Conservation (phyloP, 2,329 filamentous ascomycete genomes). For the Cladophialophora immunda region DNA sequence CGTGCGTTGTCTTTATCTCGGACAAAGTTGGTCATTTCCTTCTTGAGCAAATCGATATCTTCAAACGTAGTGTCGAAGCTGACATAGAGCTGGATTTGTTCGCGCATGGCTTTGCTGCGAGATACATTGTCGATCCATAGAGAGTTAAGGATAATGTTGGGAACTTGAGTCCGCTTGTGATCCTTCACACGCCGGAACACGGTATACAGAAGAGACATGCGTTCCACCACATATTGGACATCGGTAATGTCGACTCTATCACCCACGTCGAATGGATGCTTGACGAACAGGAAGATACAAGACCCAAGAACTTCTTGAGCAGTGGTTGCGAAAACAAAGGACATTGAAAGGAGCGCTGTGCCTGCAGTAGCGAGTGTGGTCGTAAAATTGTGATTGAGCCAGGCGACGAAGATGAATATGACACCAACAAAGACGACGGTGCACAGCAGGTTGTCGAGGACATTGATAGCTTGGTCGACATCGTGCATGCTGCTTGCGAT, state of each 20-base stretch:
- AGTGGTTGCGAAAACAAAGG: constrained; percentile 92
- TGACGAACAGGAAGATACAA: constrained; percentile 98
- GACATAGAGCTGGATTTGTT: constrained; percentile 80
- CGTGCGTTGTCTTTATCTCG: constrained; percentile 82
- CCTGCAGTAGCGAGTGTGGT: constrained; percentile 88
- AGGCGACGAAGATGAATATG: constrained; percentile 87
- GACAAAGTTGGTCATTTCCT: constrained; percentile 87
- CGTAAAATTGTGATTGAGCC: constrained; percentile 85
- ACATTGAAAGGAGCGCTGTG: constrained; percentile 91
- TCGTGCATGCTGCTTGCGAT: constrained; percentile 96
- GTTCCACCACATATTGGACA: constrained; percentile 81
- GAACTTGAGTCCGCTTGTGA: constrained; percentile 81
- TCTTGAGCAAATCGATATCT: constrained; percentile 83
- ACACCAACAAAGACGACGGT: constrained; percentile 82
- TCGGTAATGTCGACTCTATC: constrained; percentile 84
- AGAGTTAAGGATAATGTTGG: constrained; percentile 90
- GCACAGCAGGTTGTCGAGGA: constrained; percentile 85
- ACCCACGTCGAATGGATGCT: constrained; percentile 96
- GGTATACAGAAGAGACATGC: constrained; percentile 92
- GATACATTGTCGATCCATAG: constrained; percentile 96
- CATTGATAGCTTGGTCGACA: constrained; percentile 90
- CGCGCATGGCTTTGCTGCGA: constrained; percentile 90
- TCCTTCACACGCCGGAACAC: constrained; percentile 86
- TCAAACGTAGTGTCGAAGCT: constrained; percentile 88
- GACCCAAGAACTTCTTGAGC: constrained; percentile 96